Percentiles rank a stretch among this genome's conserved stretches.
phyloP scores from a whole-genome alignment of 148 eudicot genomes.

The Mesembryanthemum crystallinum region DNA sequence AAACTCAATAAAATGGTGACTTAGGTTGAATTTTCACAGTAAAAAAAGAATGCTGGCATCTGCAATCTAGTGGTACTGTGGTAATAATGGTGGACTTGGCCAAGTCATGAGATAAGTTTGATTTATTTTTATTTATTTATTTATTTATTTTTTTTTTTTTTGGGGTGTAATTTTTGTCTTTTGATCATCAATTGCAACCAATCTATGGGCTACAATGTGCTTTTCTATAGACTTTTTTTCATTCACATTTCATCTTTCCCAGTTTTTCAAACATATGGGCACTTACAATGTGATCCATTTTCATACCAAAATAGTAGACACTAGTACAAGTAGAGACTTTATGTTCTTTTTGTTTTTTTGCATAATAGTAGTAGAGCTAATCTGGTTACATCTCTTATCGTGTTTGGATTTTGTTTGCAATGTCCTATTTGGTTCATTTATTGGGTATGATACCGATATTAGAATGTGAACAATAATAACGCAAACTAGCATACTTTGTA shows the following conservation, averaged over 20 bases:
- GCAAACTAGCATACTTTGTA: too few relatives aligned
- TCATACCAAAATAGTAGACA: conserved; percentile 12
- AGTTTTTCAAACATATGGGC: conserved; percentile 16
- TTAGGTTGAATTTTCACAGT: too few relatives aligned
- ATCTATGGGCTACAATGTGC: conserved; percentile 15
- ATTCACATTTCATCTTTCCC: not conserved
- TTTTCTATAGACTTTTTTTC: conserved; percentile 13
- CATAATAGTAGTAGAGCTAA: too few relatives aligned
- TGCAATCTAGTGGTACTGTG: not conserved
- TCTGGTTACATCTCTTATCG: too few relatives aligned
- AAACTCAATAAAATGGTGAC: too few relatives aligned
- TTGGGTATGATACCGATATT: too few relatives aligned
- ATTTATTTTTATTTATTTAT: not conserved
- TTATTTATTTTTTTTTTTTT: not conserved
- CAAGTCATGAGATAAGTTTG: not conserved
- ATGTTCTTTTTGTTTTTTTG: not conserved
- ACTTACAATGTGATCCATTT: conserved; percentile 1
- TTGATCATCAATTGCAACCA: conserved; percentile 2
- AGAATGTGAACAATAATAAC: too few relatives aligned
- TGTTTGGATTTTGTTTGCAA: too few relatives aligned
- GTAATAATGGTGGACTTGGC: too few relatives aligned
- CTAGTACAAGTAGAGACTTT: not conserved
- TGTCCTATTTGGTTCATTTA: too few relatives aligned
- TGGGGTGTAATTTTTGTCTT: not conserved
- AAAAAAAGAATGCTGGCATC: too few relatives aligned